Conservation (phyloP, 192 early-diverging fungal genomes). For the Spizellomyces sp. region DNA sequence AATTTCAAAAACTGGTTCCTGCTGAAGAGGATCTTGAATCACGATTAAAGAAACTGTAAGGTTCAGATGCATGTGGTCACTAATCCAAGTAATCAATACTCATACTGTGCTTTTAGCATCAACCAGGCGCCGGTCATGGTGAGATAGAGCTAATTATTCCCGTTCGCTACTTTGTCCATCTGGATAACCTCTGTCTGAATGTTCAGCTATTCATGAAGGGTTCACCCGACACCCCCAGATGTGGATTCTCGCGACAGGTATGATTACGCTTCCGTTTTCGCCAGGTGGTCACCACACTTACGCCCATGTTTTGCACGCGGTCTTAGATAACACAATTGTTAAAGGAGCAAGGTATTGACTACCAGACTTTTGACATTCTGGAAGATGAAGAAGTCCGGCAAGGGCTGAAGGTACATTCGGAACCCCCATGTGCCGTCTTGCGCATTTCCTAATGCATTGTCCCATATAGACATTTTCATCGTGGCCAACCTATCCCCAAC, state of each 20-base stretch:
- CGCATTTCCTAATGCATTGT: not conserved
- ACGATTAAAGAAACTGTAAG: slow-evolving; percentile 44
- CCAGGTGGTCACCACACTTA: not conserved
- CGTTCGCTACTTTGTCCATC: not conserved
- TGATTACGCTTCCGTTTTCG: slow-evolving; percentile 14
- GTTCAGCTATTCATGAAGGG: slow-evolving; percentile 90
- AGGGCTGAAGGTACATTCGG: slow-evolving; percentile 46
- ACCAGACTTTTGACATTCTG: slow-evolving; percentile 55
- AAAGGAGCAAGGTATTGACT: slow-evolving; percentile 44
- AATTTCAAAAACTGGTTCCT: slow-evolving; percentile 53
- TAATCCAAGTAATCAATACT: not conserved
- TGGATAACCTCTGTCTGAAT: not conserved
- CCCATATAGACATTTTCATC: slow-evolving; percentile 33
- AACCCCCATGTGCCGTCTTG: no score
- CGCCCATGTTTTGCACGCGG: no score
- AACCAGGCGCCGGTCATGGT: slow-evolving; percentile 48
- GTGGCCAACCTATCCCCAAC: slow-evolving; percentile 63
- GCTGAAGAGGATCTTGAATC: slow-evolving; percentile 46
- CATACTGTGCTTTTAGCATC: slow-evolving; percentile 26
- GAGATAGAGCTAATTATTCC: not conserved
- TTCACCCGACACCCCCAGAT: slow-evolving; percentile 79
- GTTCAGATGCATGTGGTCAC: not conserved
- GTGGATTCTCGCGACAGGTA: slow-evolving; percentile 79
- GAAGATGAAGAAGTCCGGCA: slow-evolving; percentile 61
- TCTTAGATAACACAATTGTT: slow-evolving; percentile 24